phyloP scores from a whole-genome alignment of 495 filamentous ascomycete species.

The Extremus antarcticus region DNA sequence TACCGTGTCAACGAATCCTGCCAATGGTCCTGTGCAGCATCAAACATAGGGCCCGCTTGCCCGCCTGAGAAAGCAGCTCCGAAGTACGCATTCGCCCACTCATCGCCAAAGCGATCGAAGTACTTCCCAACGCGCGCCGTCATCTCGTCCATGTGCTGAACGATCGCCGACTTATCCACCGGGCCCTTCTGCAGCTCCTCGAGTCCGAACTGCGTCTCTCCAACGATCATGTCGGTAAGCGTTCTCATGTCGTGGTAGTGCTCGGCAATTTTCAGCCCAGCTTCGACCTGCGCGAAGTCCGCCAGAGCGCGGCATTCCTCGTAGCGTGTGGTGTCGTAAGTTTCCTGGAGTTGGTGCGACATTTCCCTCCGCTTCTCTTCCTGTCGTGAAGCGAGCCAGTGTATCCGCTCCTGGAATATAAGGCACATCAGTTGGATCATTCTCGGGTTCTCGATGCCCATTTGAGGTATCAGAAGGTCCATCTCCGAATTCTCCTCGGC shows the following conservation, averaged over 20 bases:
- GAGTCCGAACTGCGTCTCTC: constrained; percentile 20
- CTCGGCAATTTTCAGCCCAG: constrained; percentile 63
- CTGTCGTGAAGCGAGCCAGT: constrained; percentile 46
- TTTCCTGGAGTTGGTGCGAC: constrained; percentile 38
- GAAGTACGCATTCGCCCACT: constrained; percentile 73
- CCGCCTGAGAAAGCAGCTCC: constrained; percentile 56
- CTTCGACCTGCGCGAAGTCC: constrained; percentile 54
- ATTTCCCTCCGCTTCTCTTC: constrained; percentile 36
- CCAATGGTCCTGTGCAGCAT: constrained; percentile 50
- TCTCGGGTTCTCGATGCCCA: constrained; percentile 42
- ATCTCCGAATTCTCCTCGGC: background rate
- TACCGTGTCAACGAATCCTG: constrained; percentile 56
- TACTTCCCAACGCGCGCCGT: constrained; percentile 20
- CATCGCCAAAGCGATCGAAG: constrained; percentile 40
- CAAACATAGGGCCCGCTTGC: constrained; percentile 54
- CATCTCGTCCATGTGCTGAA: constrained; percentile 3
- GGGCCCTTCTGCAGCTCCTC: constrained; percentile 15
- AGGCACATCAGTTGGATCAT: constrained; percentile 49
- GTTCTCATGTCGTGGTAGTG: constrained; percentile 38
- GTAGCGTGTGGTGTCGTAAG: constrained; percentile 44
- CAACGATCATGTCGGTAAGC: constrained; percentile 25
- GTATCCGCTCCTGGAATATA: constrained; percentile 48
- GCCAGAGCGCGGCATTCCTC: constrained; percentile 52
- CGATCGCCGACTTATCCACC: constrained; percentile 10
- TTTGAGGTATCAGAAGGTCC: constrained; percentile 38